A percentile compares a stretch with the other conserved stretches of the same genome.
phyloP scores from a whole-genome alignment of 169 alveolate species.

The Eimeria brunetti region DNA sequence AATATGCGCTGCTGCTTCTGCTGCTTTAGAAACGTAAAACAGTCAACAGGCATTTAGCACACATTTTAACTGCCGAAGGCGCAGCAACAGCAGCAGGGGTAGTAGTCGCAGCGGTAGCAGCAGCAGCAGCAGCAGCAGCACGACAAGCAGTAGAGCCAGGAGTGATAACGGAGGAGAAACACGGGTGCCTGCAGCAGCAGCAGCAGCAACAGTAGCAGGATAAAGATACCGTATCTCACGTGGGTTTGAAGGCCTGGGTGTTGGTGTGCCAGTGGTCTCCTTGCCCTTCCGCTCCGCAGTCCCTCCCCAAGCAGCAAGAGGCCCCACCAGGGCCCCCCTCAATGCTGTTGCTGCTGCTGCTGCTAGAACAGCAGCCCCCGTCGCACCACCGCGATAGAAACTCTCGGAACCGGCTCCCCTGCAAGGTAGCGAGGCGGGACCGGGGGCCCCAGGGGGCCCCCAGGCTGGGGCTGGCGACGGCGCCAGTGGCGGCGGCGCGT shows the following conservation, averaged over 20 bases:
- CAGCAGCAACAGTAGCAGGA: not conserved
- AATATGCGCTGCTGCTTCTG: not conserved
- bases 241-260: conserved; percentile 33
- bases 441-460: not conserved
- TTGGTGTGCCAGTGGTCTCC: conserved; percentile 22
- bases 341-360: no score
- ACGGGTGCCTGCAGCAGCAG: not conserved
- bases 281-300: not conserved
- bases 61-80: not conserved
- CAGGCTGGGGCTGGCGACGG: not conserved
- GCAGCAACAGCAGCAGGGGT: no score
- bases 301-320: not conserved
- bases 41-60: not conserved
- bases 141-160: not conserved
- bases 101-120: not conserved
- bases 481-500: conserved; percentile 51
- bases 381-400: conserved; percentile 8
- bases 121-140: not conserved
- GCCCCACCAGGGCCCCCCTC: not conserved
- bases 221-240: not conserved
- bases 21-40: not conserved
- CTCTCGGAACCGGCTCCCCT: conserved; percentile 49
- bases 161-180: not conserved
- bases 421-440: not conserved
- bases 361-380: conserved; percentile 9